Conservation (phyloP, 202 grass and related monocot genomes). For the Digitaria exilis region DNA sequence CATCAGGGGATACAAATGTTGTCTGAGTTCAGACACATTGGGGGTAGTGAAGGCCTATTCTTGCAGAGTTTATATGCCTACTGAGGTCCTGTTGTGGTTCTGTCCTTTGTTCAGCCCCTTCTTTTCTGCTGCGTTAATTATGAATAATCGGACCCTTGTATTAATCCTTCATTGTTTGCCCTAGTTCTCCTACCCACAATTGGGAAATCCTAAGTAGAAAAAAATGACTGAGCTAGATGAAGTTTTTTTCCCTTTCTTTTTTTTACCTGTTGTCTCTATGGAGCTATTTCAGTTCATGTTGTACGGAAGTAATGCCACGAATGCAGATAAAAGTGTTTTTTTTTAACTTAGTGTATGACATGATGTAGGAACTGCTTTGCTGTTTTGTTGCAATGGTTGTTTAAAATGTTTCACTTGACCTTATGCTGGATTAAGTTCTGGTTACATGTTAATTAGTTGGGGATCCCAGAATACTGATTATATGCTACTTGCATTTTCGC, state of each 20-base stretch:
- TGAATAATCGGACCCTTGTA: constrained; percentile 59
- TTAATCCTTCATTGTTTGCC: constrained; percentile 59
- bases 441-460: background rate
- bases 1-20: constrained; percentile 3
- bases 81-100: constrained; percentile 28
- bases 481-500: background rate
- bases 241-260: background rate
- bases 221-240: constrained; percentile 50
- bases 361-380: background rate
- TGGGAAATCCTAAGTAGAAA: constrained; percentile 53
- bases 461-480: background rate
- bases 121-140: constrained; percentile 19
- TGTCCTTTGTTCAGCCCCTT: constrained; percentile 31
- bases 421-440: background rate
- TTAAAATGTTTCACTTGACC: background rate
- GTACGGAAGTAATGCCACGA: constrained; percentile 41
- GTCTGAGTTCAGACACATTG: constrained; percentile 21
- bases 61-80: constrained; percentile 20
- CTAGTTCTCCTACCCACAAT: constrained; percentile 51
- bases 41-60: constrained; percentile 22
- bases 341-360: constrained; percentile 46
- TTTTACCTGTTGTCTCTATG: background rate
- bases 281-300: constrained; percentile 37
- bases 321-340: constrained; percentile 38
- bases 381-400: constrained; percentile 9